These are phyloP conservation scores for Pestalotiopsis sp. DNA, from an alignment of 2,329 filamentous ascomycete genomes.

Conservation along the genomic window DNA sequence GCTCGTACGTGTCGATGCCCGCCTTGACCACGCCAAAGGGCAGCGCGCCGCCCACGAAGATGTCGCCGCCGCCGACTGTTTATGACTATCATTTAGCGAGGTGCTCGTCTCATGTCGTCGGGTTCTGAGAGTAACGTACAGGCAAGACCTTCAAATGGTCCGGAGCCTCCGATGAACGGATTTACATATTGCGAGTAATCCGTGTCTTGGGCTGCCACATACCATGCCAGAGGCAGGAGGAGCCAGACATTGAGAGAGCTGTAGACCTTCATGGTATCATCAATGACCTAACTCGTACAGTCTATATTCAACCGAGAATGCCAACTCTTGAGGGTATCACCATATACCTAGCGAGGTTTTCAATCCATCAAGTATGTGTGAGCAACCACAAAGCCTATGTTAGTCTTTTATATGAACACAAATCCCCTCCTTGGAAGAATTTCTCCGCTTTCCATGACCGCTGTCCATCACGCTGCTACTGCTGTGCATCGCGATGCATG, in stretches of 20 bases:
- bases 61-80: conserved; percentile 10
- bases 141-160: conserved; percentile 11
- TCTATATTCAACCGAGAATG: background rate
- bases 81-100: background rate
- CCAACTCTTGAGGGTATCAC: background rate
- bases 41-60: conserved; percentile 8
- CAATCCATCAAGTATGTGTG: no score
- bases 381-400: background rate
- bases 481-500: background rate
- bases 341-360: no score
- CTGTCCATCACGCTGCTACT: background rate
- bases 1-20: conserved; percentile 12
- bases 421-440: background rate
- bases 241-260: background rate
- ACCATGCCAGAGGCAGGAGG: background rate
- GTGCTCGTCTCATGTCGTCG: background rate
- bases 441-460: background rate
- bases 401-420: background rate
- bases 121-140: background rate
- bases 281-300: background rate
- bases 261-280: background rate
- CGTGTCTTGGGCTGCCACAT: background rate
- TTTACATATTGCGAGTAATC: conserved; percentile 49
- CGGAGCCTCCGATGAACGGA: conserved; percentile 40
- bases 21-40: conserved; percentile 10